phyloP scores from a whole-genome alignment of 352 stramenopile genomes.

The Phytopythium sindhum region DNA sequence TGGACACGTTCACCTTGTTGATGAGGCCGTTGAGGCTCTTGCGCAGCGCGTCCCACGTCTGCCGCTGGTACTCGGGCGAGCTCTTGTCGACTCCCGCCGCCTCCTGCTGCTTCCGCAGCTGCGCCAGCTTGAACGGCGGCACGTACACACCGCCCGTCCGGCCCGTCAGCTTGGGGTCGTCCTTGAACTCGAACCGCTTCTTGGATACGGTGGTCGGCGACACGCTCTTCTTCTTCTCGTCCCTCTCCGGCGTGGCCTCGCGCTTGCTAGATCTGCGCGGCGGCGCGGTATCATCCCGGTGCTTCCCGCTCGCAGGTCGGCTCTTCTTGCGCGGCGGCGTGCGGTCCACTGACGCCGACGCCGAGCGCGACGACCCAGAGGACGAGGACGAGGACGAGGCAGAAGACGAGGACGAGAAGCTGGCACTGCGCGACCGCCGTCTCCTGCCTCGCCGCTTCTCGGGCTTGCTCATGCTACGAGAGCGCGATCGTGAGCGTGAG shows the following conservation, averaged over 20 bases:
- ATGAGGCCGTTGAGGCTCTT: conserved; percentile 98
- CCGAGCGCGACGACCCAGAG: conserved; percentile 13
- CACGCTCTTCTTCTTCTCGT: conserved; percentile 5
- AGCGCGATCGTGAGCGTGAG: neutral
- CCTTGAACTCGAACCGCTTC: conserved; percentile 19
- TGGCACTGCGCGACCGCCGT: conserved; percentile 5
- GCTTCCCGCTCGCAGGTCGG: neutral
- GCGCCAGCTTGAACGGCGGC: conserved; percentile 90
- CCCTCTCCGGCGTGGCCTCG: conserved; percentile 3
- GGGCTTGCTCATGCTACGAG: neutral
- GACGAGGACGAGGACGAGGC: conserved; percentile 12
- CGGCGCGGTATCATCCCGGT: conserved; percentile 15
- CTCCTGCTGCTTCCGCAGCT: conserved; percentile 53
- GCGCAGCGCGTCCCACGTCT: conserved; percentile 94
- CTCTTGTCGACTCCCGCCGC: conserved; percentile 29
- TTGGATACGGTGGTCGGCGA: conserved; percentile 1
- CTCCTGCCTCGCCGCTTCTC: neutral
- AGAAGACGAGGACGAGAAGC: conserved; percentile 14
- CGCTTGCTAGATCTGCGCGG: conserved; percentile 11
- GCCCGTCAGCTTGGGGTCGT: conserved; percentile 40
- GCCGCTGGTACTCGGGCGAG: conserved; percentile 85
- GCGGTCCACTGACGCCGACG: conserved; percentile 8
- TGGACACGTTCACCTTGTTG: conserved; percentile 95
- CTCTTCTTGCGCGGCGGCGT: conserved; percentile 34
- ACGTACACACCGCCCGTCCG: conserved; percentile 91